Base-by-base conservation (phyloP, 257 asterid genomes). In the Nicotiana tomentosiformis region DNA sequence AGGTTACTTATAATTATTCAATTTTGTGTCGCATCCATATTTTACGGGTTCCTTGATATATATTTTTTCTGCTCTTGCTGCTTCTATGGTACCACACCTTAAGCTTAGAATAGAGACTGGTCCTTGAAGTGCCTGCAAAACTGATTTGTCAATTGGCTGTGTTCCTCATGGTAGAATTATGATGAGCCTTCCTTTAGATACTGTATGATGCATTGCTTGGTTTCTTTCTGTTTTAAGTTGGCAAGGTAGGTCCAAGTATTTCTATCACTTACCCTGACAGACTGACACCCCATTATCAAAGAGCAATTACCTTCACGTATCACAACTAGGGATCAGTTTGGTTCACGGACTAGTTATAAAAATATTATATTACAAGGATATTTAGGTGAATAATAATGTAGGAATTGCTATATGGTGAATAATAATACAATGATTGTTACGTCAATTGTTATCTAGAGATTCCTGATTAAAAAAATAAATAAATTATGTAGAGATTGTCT, bases 1-100 rank as follows among this genome's bases (percentile, higher is more conserved):
- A 96, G 99, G 98, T 94, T 88, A 32, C 49, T 12, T 16, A 77
- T 66, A 55, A 85, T 66, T 77, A 4, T 57, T 37, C 9, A 68
- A 81, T 68, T 81, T n/a, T 5, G 56, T 66, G 46, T 46, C 10
- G 1, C 72, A 5, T 26, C 49, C 68, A 15, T 84, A n/a, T 51
- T 43, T 39, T 79, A 7, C 32, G 5, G 51, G 18, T 49, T 74
- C 80, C 26, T 74, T 49, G 80, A 65, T 80, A 26, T 51, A 26
- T 18, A 43, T 16, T 1, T 65, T 81, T 66, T 66, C 32, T 46
- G 7, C 61, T 72, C 20, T 43, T 70, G 16, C 3, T 39, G 3
- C 61, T 46, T 70, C 35, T 12, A 46, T 20, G 3, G n/a, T 43
- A 46, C 23, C 23, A 46, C 39, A 72, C 14, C 23, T 23, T 23